phyloP scores from a whole-genome alignment of 2,329 filamentous ascomycete species.

The Calonectria pseudoreteaudii region DNA sequence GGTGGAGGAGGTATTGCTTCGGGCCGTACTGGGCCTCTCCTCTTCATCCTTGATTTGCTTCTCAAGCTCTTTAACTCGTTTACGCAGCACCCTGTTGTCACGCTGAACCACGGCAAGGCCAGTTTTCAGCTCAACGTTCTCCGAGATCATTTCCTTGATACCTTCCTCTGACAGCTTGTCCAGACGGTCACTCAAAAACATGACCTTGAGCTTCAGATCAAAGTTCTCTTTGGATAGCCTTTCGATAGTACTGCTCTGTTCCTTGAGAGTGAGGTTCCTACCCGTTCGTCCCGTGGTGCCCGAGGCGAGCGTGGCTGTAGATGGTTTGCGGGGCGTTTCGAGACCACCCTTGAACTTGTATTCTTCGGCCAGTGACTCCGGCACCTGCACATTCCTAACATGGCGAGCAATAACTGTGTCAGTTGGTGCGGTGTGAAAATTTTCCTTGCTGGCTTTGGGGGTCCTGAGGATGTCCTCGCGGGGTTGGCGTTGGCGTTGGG shows the following conservation, averaged over 20 bases:
- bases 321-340: slow-evolving; percentile 67
- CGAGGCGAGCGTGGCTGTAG: slow-evolving; percentile 59
- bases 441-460: slow-evolving; percentile 71
- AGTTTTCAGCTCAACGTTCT: slow-evolving; percentile 95
- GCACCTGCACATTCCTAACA: slow-evolving; percentile 90
- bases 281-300: slow-evolving; percentile 66
- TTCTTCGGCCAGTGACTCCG: slow-evolving; percentile 87
- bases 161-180: slow-evolving; percentile 96
- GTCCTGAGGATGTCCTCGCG: slow-evolving; percentile 71
- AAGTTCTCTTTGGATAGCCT: slow-evolving; percentile 98
- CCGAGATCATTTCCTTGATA: slow-evolving; percentile 97
- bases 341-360: slow-evolving; percentile 82
- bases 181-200: slow-evolving; percentile 93
- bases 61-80: slow-evolving; percentile 87
- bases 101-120: slow-evolving; percentile 89
- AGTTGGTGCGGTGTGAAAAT: slow-evolving; percentile 73
- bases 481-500: slow-evolving; percentile 48
- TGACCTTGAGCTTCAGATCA: slow-evolving; percentile 95
- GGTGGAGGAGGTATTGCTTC: slow-evolving; percentile 67
- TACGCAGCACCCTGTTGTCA: slow-evolving; percentile 86
- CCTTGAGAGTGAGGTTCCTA: slow-evolving; percentile 88
- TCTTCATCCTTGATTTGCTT: slow-evolving; percentile 78
- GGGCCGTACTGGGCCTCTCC: slow-evolving; percentile 70
- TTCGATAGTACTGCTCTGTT: slow-evolving; percentile 98
- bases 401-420: slow-evolving; percentile 91